Conservation (phyloP, 495 filamentous ascomycete genomes). For the Neurospora sp. region DNA sequence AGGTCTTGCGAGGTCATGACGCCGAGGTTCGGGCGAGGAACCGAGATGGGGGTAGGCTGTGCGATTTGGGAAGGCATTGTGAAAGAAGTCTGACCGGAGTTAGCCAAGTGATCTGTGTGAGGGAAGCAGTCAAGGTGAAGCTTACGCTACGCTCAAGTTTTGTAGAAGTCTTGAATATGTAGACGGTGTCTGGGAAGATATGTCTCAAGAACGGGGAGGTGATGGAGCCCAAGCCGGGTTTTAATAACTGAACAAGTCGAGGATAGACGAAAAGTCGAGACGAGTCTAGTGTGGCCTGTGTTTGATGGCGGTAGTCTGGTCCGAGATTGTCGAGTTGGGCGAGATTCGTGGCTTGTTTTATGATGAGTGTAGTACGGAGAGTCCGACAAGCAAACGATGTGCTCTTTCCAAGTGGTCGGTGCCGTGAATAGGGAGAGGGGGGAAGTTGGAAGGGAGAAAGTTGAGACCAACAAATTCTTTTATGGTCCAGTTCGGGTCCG, state of each 20-base stretch:
- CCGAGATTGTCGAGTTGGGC: not conserved
- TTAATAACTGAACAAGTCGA: not conserved
- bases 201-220: not conserved
- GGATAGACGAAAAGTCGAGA: not conserved
- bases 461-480: not conserved
- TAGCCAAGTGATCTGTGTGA: not conserved
- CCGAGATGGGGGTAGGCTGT: conserved; percentile 34
- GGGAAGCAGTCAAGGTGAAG: not conserved
- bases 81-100: conserved; percentile 1
- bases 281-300: not conserved
- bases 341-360: not conserved
- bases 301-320: not conserved
- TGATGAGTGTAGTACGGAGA: not conserved
- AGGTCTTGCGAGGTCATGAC: conserved; percentile 34
- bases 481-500: not conserved
- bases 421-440: not conserved
- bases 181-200: not conserved
- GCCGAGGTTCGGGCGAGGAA: conserved; percentile 26
- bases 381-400: not conserved
- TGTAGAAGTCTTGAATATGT: not conserved
- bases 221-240: not conserved
- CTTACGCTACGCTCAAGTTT: not conserved
- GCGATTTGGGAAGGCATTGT: conserved; percentile 39
- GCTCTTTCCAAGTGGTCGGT: not conserved
- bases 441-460: not conserved